Percentiles rank a stretch among this genome's conserved stretches.
Conservation (phyloP, 768 basidiomycete species). For the Thelephora ganbajun region DNA sequence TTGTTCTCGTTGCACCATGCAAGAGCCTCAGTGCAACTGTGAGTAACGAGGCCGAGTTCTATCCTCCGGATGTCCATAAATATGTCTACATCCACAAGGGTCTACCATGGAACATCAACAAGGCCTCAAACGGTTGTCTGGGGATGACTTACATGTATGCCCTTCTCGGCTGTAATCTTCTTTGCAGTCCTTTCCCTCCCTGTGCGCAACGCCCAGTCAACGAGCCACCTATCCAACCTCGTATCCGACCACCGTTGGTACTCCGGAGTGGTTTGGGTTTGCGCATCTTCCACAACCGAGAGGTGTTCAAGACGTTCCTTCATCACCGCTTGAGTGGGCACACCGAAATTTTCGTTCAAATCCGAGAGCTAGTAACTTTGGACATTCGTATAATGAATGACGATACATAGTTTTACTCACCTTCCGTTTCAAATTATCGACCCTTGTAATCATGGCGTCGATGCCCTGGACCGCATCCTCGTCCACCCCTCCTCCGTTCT, state of each 20-base stretch:
- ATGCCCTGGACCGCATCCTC: constrained; percentile 47
- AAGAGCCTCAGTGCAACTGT: constrained; percentile 81
- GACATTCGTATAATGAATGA: not conserved
- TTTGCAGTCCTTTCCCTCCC: constrained; percentile 70
- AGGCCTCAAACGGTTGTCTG: not conserved
- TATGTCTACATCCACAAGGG: constrained; percentile 80
- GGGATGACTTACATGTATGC: constrained; percentile 52
- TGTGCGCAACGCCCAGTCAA: constrained; percentile 81
- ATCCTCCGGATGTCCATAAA: constrained; percentile 84
- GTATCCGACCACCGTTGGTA: constrained; percentile 69
- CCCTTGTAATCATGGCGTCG: constrained; percentile 63
- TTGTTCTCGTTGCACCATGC: constrained; percentile 97
- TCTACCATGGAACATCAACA: constrained; percentile 25
- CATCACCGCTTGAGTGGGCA: constrained; percentile 57
- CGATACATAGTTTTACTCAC: constrained; percentile 25
- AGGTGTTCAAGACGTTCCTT: constrained; percentile 64
- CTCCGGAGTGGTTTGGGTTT: constrained; percentile 35
- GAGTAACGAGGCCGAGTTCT: constrained; percentile 58
- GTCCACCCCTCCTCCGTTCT: constrained; percentile 21
- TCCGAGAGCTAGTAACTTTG: constrained; percentile 29
- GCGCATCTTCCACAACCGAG: constrained; percentile 44
- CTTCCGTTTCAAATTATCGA: constrained; percentile 81
- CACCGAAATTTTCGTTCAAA: constrained; percentile 29
- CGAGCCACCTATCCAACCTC: constrained; percentile 77
- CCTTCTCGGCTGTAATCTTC: constrained; percentile 59